These are phyloP conservation scores for Pseudodiploospora longispora DNA, from an alignment of 2,329 filamentous ascomycete species.

Conservation along the genomic window DNA sequence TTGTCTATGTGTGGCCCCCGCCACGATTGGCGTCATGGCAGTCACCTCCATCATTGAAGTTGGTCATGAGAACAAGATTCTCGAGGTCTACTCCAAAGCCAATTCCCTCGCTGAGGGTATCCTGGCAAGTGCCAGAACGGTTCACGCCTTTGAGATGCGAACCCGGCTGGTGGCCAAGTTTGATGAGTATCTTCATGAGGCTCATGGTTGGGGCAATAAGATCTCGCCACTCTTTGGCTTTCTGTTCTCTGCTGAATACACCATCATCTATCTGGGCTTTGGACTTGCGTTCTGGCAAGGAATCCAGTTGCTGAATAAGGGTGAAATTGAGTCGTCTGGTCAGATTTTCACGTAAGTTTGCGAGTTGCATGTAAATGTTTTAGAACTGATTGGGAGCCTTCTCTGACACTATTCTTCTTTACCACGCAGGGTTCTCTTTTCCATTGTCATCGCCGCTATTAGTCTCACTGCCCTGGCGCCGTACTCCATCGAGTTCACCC, in stretches of 20 bases:
- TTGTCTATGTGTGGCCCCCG: conserved; percentile 20
- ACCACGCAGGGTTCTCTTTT: conserved; percentile 25
- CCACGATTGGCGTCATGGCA: conserved; percentile 22
- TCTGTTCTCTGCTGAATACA: conserved; percentile 31
- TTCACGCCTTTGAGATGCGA: conserved; percentile 36
- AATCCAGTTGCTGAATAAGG: conserved; percentile 26
- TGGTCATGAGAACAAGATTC: conserved; percentile 25
- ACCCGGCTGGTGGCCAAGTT: conserved; percentile 30
- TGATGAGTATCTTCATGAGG: conserved; percentile 28
- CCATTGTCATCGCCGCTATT: conserved; percentile 29
- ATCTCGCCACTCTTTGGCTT: conserved; percentile 30
- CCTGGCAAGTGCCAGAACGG: conserved; percentile 29
- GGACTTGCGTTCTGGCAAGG: conserved; percentile 39
- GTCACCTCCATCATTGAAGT: conserved; percentile 19
- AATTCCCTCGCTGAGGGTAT: conserved; percentile 29
- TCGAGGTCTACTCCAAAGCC: conserved; percentile 25
- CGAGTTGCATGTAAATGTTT: too few relatives aligned
- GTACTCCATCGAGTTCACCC: conserved; percentile 29
- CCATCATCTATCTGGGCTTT: conserved; percentile 33
- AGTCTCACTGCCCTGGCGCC: conserved; percentile 29
- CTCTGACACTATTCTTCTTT: too few relatives aligned
- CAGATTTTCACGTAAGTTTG: conserved; percentile 29
- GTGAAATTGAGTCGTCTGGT: conserved; percentile 29
- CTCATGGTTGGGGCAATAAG: conserved; percentile 27
- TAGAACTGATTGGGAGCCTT: too few relatives aligned